Evolutionary conservation across 2,329 filamentous ascomycete genomes (phyloP).

Genomic region (Leptoxyphium fumago): DNA sequence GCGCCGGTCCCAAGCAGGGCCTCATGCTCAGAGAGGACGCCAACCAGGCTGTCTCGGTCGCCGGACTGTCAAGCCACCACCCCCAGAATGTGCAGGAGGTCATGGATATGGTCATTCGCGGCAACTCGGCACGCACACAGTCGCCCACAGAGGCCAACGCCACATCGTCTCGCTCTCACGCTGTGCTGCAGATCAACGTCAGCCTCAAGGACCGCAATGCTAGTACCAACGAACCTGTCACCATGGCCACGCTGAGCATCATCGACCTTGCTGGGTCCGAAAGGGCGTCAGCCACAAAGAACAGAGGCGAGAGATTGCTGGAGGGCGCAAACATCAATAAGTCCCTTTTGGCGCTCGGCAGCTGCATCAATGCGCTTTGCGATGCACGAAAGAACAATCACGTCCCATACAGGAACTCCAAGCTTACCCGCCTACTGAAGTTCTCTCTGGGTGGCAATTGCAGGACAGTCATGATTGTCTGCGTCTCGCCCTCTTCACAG

Average conservation of each 20-base stretch:
- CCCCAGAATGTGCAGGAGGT: conserved; percentile 87
- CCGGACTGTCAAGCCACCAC: conserved; percentile 79
- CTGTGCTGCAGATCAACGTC: conserved; percentile 92
- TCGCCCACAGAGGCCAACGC: conserved; percentile 96
- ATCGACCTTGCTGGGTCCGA: conserved; percentile 96
- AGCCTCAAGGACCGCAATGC: conserved; percentile 90
- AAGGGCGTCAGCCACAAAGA: conserved; percentile 90
- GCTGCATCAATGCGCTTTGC: conserved; percentile 96
- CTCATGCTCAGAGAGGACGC: conserved; percentile 90
- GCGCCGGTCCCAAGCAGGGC: conserved; percentile 64
- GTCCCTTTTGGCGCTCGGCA: conserved; percentile 81
- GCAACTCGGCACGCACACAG: conserved; percentile 88
- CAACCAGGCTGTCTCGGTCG: conserved; percentile 81
- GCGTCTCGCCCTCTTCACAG: conserved; percentile 86
- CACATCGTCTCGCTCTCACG: conserved; percentile 91
- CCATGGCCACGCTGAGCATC: conserved; percentile 95
- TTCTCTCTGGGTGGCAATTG: conserved; percentile 97
- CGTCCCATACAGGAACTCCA: conserved; percentile 94
- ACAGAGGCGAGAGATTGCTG: conserved; percentile 74
- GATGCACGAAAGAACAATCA: conserved; percentile 84
- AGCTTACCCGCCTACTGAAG: conserved; percentile 85
- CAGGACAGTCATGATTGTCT: conserved; percentile 99
- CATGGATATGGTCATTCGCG: conserved; percentile 97
- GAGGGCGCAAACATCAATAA: conserved; percentile 99
- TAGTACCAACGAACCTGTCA: conserved; percentile 82